phyloP scores from a whole-genome alignment of 2,329 filamentous ascomycete genomes.

The Colletotrichum sp. region DNA sequence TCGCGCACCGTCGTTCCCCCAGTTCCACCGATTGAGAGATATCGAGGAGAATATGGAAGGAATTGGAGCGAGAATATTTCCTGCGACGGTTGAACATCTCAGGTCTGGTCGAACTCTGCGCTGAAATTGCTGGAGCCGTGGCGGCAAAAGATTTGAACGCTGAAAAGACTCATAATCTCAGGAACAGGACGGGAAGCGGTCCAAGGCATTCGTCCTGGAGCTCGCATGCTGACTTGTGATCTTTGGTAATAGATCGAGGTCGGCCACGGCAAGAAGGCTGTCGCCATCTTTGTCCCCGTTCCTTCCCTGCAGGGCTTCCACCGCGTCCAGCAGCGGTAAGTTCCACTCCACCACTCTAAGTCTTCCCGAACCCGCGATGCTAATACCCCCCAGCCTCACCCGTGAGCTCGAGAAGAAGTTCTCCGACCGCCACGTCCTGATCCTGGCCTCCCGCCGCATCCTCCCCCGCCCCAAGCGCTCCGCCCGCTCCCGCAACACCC shows the following conservation, averaged over 20 bases:
- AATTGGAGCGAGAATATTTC: background rate
- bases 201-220: conserved; percentile 73
- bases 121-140: background rate
- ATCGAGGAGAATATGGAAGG: background rate
- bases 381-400: conserved; percentile 75
- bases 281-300: conserved; percentile 99
- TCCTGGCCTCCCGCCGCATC: conserved; percentile 98
- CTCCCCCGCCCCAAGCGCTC: conserved; percentile 98
- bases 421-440: conserved; percentile 99
- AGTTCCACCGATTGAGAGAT: conserved; percentile 6
- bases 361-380: background rate
- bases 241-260: conserved; percentile 92
- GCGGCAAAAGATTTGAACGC: conserved; percentile 26
- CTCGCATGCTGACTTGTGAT: conserved; percentile 76
- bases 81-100: background rate
- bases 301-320: conserved; percentile 98
- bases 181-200: conserved; percentile 80
- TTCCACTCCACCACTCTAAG: conserved; percentile 23
- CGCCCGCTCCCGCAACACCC: conserved; percentile 92
- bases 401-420: conserved; percentile 99
- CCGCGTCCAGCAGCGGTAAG: conserved; percentile 99
- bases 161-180: conserved; percentile 25
- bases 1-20: background rate
- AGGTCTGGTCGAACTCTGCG: background rate
- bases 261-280: conserved; percentile 99